Evolutionary conservation across 352 stramenopile species (phyloP).

Genomic region (Aphanomyces cochlioides): DNA sequence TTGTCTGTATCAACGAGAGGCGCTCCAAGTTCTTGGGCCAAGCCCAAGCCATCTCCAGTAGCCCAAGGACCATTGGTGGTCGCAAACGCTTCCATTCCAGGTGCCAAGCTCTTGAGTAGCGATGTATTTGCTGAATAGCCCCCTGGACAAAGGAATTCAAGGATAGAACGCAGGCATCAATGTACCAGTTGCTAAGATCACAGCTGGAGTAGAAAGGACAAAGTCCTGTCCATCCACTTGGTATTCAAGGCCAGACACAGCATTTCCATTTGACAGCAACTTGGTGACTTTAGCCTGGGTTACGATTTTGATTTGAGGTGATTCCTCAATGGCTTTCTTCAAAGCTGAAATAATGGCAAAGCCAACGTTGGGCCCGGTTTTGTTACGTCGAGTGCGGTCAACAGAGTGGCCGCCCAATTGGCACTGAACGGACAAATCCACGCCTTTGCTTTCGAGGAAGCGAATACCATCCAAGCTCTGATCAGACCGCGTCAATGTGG

Average conservation of each 20-base stretch:
- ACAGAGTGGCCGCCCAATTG: constrained; percentile 80
- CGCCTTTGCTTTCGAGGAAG: constrained; percentile 63
- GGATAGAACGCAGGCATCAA: background rate
- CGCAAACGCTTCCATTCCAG: constrained; percentile 60
- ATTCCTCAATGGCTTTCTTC: constrained; percentile 51
- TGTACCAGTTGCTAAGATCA: constrained; percentile 68
- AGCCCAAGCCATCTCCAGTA: constrained; percentile 67
- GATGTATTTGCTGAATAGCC: constrained; percentile 60
- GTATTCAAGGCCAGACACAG: constrained; percentile 46
- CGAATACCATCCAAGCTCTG: constrained; percentile 47
- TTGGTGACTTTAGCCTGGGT: constrained; percentile 46
- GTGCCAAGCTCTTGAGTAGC: constrained; percentile 54
- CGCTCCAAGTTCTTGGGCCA: constrained; percentile 81
- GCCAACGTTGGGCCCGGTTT: constrained; percentile 77
- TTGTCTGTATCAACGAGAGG: constrained; percentile 91
- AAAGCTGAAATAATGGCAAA: constrained; percentile 78
- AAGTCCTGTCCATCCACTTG: constrained; percentile 35
- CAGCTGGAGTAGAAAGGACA: constrained; percentile 39
- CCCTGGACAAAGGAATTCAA: constrained; percentile 24
- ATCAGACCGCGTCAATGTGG: background rate
- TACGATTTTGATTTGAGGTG: constrained; percentile 54
- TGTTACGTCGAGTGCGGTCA: constrained; percentile 81
- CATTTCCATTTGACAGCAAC: constrained; percentile 35
- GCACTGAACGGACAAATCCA: constrained; percentile 70
- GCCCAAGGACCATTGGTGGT: constrained; percentile 83